Evolutionary conservation across 2,329 filamentous ascomycete species (phyloP).

Genomic region (Alternaria incomplexa): DNA sequence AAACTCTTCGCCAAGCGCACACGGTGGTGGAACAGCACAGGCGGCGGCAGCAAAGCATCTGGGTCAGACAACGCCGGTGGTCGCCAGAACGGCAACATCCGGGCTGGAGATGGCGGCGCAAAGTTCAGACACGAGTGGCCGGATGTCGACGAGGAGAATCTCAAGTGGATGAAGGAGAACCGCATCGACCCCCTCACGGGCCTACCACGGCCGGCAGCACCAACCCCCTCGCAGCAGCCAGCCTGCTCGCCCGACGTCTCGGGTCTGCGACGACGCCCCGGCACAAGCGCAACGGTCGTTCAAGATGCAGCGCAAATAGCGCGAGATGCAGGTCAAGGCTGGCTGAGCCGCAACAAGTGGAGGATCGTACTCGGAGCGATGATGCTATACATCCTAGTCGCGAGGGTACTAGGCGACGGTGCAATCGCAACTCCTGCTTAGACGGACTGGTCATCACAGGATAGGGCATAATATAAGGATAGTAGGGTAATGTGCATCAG

Average conservation of each 20-base stretch:
- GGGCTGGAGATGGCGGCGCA: constrained; percentile 87
- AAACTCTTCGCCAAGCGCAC: constrained; percentile 77
- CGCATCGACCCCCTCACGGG: constrained; percentile 81
- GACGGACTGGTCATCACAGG: background rate
- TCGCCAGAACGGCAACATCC: constrained; percentile 70
- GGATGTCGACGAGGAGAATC: constrained; percentile 87
- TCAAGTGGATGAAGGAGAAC: constrained; percentile 86
- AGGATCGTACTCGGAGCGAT: constrained; percentile 72
- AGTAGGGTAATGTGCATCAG: background rate
- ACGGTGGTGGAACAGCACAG: constrained; percentile 96
- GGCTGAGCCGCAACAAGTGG: constrained; percentile 81
- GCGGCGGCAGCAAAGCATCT: constrained; percentile 73
- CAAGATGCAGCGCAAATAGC: constrained; percentile 76
- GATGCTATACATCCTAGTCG: constrained; percentile 83
- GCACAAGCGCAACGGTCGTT: constrained; percentile 69
- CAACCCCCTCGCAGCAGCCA: constrained; percentile 46
- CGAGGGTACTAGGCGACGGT: constrained; percentile 70
- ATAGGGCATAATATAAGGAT: background rate
- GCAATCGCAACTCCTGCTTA: constrained; percentile 21
- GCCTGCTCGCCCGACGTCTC: constrained; percentile 68
- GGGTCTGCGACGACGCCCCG: constrained; percentile 68
- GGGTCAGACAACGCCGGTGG: constrained; percentile 42
- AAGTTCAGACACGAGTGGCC: constrained; percentile 92
- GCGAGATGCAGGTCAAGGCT: constrained; percentile 79
- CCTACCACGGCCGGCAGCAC: constrained; percentile 63